Base-by-base conservation (phyloP, 164 flowering plant genomes). In the Houttuynia cordata region DNA sequence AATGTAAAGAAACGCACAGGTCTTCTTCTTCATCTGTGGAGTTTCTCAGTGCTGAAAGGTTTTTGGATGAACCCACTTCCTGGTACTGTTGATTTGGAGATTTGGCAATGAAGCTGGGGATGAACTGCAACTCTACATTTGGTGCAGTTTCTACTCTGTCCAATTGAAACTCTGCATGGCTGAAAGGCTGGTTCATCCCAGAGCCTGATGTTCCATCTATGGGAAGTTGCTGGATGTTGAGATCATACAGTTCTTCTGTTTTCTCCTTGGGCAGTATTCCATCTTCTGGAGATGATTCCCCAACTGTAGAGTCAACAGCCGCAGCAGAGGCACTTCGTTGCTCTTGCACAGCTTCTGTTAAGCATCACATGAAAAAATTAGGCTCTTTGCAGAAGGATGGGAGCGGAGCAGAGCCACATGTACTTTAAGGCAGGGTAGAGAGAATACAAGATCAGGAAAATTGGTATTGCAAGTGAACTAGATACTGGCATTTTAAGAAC, bases 321-420 rank as follows among this genome's bases (percentile, higher is more conserved):
- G 80, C 80, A 59, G 75, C 86, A 3, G 81, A 85, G 22, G 81
- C 84, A 70, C 79, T 80, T 75, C 78, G 78, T 73, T 87, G 98
- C 63, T 87, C 93, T 74, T 79, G 88, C 65, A 84, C 74, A 23
- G 96, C 96, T 72, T 67, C 98, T 92, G 67, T 58, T 45, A 2
- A 8, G 49, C 13, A 45, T 45, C 17, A 12, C 49, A 45, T 8
- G 49, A 45, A 45, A 10, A 45, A 12, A 45, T 45, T 45, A 45
- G 49, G 17, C 14, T 17, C 14, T 8, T 1, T 45, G 49, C 9
- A 45, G 12, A 3, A 12, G 49, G 17, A 45, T 12, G 13, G 17
- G 17, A 41, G 8, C 2, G 12, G 17, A 45, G 37, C 37, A 30
- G 6, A 30, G 37, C 37, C 37, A 30, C 37, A 30, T 2, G 4